These are phyloP conservation scores for Tolypocladium guangdongense DNA, from an alignment of 2,329 filamentous ascomycete species.

Conservation along the genomic window DNA sequence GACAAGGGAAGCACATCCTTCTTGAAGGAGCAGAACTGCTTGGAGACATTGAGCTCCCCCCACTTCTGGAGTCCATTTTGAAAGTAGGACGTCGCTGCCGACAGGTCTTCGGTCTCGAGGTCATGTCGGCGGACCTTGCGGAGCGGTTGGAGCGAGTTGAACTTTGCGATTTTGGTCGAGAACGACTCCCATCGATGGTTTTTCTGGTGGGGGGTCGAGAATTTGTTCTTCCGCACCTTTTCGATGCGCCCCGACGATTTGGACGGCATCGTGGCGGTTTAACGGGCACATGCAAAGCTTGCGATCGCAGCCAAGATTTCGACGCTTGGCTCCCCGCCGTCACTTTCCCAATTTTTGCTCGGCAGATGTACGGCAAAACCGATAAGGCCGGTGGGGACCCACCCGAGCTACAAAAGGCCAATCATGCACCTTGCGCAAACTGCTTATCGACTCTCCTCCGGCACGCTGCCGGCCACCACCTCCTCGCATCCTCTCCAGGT, in stretches of 20 bases:
- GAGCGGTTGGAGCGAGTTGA: slow-evolving; percentile 83
- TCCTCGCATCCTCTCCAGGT: slow-evolving; percentile 1
- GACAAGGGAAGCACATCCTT: slow-evolving; percentile 65
- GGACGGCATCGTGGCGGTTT: slow-evolving; percentile 43
- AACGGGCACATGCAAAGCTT: slow-evolving; percentile 11
- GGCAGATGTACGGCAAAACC: slow-evolving; percentile 21
- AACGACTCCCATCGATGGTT: slow-evolving; percentile 89
- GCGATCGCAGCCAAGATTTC: slow-evolving; percentile 5
- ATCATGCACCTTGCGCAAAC: slow-evolving; percentile 21
- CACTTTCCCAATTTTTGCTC: slow-evolving; percentile 20
- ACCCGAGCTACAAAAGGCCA: slow-evolving; percentile 13
- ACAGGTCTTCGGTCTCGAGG: slow-evolving; percentile 67
- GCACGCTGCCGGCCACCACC: slow-evolving; percentile 2
- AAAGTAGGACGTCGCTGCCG: slow-evolving; percentile 77
- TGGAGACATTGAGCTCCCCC: slow-evolving; percentile 82
- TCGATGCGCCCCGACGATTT: slow-evolving; percentile 55
- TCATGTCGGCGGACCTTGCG: slow-evolving; percentile 79
- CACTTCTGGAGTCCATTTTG: slow-evolving; percentile 74
- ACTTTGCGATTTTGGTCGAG: slow-evolving; percentile 76
- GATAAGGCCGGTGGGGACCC: slow-evolving; percentile 19
- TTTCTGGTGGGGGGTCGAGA: slow-evolving; percentile 63
- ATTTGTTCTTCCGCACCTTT: slow-evolving; percentile 60
- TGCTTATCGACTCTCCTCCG: slow-evolving; percentile 15
- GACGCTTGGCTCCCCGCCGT: slow-evolving; percentile 14
- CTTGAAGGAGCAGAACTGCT: slow-evolving; percentile 67